phyloP scores from a whole-genome alignment of 768 basidiomycete genomes.

The Trichaptum fuscoviolaceum region DNA sequence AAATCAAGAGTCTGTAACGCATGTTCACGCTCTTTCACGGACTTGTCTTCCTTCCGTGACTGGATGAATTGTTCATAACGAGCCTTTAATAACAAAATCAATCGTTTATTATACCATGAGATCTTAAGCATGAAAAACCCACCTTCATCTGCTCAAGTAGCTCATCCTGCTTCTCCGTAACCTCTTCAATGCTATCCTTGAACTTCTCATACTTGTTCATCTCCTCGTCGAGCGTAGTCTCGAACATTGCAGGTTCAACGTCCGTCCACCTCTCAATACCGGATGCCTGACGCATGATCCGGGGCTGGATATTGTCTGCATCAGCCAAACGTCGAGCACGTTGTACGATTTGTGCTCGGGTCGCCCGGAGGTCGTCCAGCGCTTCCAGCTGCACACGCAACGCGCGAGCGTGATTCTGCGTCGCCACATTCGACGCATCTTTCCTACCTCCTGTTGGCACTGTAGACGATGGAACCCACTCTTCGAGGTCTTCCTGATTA shows the following conservation, averaged over 20 bases:
- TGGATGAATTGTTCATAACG: conserved; percentile 70
- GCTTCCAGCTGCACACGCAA: conserved; percentile 73
- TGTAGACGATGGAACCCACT: conserved; percentile 64
- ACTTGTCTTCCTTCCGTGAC: conserved; percentile 72
- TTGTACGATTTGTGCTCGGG: conserved; percentile 56
- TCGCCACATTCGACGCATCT: conserved; percentile 40
- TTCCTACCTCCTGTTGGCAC: conserved; percentile 23
- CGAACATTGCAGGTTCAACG: conserved; percentile 82
- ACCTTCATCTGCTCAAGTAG: conserved; percentile 70
- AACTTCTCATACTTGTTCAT: conserved; percentile 78
- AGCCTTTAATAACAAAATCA: conserved; percentile 32
- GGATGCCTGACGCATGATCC: conserved; percentile 60
- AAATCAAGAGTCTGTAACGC: conserved; percentile 79
- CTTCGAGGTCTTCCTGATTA: conserved; percentile 57
- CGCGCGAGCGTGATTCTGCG: conserved; percentile 59
- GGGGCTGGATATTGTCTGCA: conserved; percentile 67
- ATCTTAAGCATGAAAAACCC: conserved; percentile 14
- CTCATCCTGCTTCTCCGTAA: conserved; percentile 45
- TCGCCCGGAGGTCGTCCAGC: conserved; percentile 64
- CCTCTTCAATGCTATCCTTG: conserved; percentile 45
- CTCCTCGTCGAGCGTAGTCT: conserved; percentile 73
- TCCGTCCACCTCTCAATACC: conserved; percentile 63
- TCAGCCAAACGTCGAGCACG: conserved; percentile 58
- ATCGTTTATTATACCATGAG: not conserved
- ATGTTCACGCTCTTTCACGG: conserved; percentile 73